These are phyloP conservation scores for Abrus pulchellus DNA, from an alignment of 306 rosid genomes.

Conservation along the genomic window DNA sequence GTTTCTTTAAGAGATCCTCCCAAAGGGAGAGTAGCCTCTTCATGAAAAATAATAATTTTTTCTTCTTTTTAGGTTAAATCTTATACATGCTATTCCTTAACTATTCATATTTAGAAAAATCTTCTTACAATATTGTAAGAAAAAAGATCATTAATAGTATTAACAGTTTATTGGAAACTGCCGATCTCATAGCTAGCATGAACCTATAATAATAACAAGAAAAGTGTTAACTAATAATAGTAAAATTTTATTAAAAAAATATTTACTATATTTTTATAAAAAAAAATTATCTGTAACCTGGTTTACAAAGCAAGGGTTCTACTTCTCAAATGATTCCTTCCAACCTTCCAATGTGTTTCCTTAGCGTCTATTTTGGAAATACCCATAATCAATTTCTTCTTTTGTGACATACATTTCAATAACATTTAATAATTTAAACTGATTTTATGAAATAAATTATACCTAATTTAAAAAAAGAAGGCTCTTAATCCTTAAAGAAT, in stretches of 20 bases:
- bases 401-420: no score
- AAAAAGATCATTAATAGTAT: neutral
- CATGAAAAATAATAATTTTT: neutral
- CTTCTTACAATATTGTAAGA: neutral
- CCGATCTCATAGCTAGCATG: neutral
- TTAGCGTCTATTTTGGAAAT: no score
- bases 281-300: no score
- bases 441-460: no score
- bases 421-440: no score
- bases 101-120: neutral
- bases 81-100: neutral
- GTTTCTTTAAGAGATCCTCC: neutral
- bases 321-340: neutral
- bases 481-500: neutral
- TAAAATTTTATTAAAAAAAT: no score
- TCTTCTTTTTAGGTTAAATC: slow-evolving; percentile 4
- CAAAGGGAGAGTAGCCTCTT: neutral
- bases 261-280: no score
- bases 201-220: neutral
- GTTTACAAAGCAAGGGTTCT: neutral
- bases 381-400: no score
- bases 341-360: neutral
- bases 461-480: no score
- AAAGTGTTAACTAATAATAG: neutral
- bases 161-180: neutral